Base-by-base conservation (phyloP, 2,329 filamentous ascomycete species). In the Pseudocercospora eumusae region DNA sequence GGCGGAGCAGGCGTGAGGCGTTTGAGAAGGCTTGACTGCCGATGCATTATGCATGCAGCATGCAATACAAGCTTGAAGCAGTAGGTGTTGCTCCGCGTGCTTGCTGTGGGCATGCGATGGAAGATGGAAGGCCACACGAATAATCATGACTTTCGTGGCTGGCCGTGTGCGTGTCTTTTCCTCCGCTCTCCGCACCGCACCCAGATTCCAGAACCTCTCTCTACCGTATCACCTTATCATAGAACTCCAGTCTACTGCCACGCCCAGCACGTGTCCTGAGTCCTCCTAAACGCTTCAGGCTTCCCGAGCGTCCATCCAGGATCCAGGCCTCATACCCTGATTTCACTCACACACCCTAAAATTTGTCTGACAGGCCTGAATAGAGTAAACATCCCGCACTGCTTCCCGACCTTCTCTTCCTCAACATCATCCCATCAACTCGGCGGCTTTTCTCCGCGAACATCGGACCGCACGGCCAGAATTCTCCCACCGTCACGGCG, bases 401-500 rank as follows among this genome's bases (percentile, higher is more conserved):
- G 23, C 50, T 36, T 53, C 49, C 54, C 52, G 59, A 42, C 59
- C 27, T 56, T 54, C 64, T 36, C 33, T 45, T 60, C 31, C 58
- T 57, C 60, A 18, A 49, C 57, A 57, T 18, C 52, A 40, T 49
- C 42, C 65, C 52, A 54, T 54, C 40, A 36, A 13, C 52, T 40
- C 44, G 52, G n/a, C 52, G 62, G 65, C 60, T 55, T 49, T 61
- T 63, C 65, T 62, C 65, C 65, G 65, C 62, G 56, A 61, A 52
- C n/a, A 57, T 42, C 64, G 65, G 62, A 58, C 65, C 60, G 62
- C 60, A 58, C 56, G 36, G 57, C 60, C 62, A 61, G 21, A 61
- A 64, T 64, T 66, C 65, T 57, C 54, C 60, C 65, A 61, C 36
- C 65, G 23, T 64, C 56, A 60, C 62, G 62, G 52, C 65, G n/a